Percentiles rank a stretch among this genome's conserved stretches.
Conservation (phyloP, 257 asterid species). For the Nemophila menziesii region DNA sequence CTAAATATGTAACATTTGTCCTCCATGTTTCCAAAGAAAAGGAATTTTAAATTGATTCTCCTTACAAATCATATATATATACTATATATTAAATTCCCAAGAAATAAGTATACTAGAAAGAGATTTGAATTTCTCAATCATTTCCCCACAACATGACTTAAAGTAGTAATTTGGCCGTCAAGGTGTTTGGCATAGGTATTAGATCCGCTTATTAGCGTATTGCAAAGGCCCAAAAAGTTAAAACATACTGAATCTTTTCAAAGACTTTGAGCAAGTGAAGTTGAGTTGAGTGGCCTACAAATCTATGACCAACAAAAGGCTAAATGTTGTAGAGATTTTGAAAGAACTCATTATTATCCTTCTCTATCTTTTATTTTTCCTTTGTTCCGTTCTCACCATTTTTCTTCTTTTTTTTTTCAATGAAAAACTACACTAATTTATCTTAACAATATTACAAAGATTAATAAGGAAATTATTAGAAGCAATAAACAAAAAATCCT, state of each 20-base stretch:
- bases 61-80: constrained; percentile 5
- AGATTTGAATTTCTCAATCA: constrained; percentile 5
- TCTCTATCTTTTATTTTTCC: constrained; percentile 1
- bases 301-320: constrained; percentile 11
- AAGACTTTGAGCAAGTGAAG: constrained; percentile 18
- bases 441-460: no score
- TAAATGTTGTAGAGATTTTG: constrained; percentile 14
- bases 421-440: no score
- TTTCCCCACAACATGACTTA: constrained; percentile 12
- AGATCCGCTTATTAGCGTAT: constrained; percentile 10
- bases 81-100: constrained; percentile 8
- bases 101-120: constrained; percentile 4
- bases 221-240: constrained; percentile 13
- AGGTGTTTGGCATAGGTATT: constrained; percentile 5
- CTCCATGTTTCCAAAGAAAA: constrained; percentile 11
- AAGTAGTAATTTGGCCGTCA: constrained; percentile 11
- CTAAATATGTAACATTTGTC: no score
- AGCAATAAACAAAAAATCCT: no score
- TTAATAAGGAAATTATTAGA: no score
- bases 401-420: constrained; percentile 8
- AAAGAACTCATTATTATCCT: constrained; percentile 15
- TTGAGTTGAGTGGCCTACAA: constrained; percentile 13
- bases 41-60: constrained; percentile 12
- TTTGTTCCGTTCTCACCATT: constrained; percentile 12
- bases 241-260: constrained; percentile 25